Base-by-base conservation (phyloP, 2,329 filamentous ascomycete species). In the Thyridium curvatum region DNA sequence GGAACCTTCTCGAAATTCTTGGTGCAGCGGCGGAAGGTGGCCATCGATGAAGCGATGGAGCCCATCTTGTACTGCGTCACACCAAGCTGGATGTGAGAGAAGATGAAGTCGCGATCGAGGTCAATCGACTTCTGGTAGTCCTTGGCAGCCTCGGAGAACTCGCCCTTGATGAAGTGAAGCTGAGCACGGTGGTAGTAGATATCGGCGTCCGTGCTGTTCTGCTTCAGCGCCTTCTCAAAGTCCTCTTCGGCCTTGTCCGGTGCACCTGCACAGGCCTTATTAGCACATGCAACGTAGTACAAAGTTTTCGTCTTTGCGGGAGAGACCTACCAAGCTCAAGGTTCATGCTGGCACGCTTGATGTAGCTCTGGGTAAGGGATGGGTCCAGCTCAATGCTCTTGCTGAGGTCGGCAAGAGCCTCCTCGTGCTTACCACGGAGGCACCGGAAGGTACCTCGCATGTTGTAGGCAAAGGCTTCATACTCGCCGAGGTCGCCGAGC, bases 61-160 rank as follows among this genome's bases (percentile, higher is more conserved):
- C 93, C 93, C 85, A 97, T 94, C 82, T 98, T 98, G 74, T 98
- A 98, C 67, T 98, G 93, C 36, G 93, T 98, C 38, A 98, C 93
- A 62, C 93, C 93, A 32, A 98, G 86, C 66, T 98, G 93, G 56
- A 98, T 98, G 69, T 98, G 93, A 8, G 91, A 97, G 77, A 95
- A 98, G 69, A 98, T 98, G 66, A 98, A 98, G 51, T 87, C 82
- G 52, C 81, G 78, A 71, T 98, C 93, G 21, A 98, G 77, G 54
- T 98, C 93, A 55, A 98, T 98, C 3, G 93, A 97, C 69, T 94
- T 96, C 64, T 98, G 93, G 70, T 98, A 98, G 68, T 98, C 93
- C 70, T 94, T 95, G 43, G 93, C 90, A 4, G 93, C 93, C 51
- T 94, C 87, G 40, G 84, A 80, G 52, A 94, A 94, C 60, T 97